Evolutionary conservation across 805 yeast species (phyloP).

Genomic region (Candida pseudofarinosa): DNA sequence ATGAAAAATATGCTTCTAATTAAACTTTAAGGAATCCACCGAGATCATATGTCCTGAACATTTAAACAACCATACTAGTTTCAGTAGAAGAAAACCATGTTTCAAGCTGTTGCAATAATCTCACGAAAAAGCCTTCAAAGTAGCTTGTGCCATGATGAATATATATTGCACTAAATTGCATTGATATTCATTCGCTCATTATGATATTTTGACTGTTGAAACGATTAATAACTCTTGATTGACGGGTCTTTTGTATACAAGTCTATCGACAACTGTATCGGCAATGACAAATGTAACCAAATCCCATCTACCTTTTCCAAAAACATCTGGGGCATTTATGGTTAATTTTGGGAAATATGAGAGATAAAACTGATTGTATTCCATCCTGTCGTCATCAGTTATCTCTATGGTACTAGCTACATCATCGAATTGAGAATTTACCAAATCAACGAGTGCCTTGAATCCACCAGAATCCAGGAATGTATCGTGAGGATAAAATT

Average conservation of each 20-base stretch:
- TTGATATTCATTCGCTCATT: too few species aligned
- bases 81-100: too few species aligned
- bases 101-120: too few species aligned
- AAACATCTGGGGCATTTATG: slow-evolving; percentile 1
- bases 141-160: too few species aligned
- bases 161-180: too few species aligned
- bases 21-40: too few species aligned
- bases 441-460: not conserved
- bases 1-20: too few species aligned
- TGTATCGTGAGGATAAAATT: not conserved
- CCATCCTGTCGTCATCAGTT: slow-evolving; percentile 2
- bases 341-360: not conserved
- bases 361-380: not conserved
- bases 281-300: slow-evolving; percentile 2
- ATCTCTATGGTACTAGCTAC: slow-evolving; percentile 2
- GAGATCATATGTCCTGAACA: too few species aligned
- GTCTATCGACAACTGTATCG: slow-evolving; percentile 5
- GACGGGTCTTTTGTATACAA: slow-evolving; percentile 3
- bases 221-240: slow-evolving; percentile 6
- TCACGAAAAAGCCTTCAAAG: too few species aligned
- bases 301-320: not conserved
- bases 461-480: not conserved
- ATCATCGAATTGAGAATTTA: slow-evolving; percentile 1
- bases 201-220: slow-evolving; percentile 2
- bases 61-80: too few species aligned